A percentile compares a stretch with the other conserved stretches of the same genome.
These are phyloP conservation scores for Candida parachauliodes DNA, from an alignment of 805 yeast genomes.

Conservation along the genomic window DNA sequence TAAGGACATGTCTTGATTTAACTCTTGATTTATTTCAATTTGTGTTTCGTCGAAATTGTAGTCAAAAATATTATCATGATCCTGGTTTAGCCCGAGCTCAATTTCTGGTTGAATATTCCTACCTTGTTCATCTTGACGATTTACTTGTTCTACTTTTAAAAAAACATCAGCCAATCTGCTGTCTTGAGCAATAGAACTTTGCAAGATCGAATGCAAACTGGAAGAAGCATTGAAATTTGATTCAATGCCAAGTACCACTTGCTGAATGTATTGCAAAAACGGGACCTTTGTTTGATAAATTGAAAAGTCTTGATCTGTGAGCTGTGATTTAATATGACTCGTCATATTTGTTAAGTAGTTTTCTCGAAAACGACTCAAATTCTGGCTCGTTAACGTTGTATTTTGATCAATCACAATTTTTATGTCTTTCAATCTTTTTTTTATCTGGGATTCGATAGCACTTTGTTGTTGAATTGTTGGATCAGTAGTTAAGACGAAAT, in stretches of 20 bases:
- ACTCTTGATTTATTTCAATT: background rate
- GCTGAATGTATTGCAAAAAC: background rate
- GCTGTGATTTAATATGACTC: too few relatives aligned
- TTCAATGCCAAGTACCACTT: background rate
- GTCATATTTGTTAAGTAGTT: too few relatives aligned
- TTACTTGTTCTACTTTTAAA: background rate
- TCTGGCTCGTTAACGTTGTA: too few relatives aligned
- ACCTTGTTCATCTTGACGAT: constrained; percentile 2
- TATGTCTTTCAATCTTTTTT: too few relatives aligned
- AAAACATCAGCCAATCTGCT: background rate
- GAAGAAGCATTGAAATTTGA: background rate
- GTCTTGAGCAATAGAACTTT: background rate
- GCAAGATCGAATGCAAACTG: background rate
- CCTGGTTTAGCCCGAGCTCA: background rate
- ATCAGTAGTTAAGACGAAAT: constrained; percentile 7
- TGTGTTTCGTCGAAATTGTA: background rate
- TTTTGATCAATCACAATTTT: background rate
- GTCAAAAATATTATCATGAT: background rate
- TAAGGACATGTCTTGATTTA: too few relatives aligned
- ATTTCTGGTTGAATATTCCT: background rate
- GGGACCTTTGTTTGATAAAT: background rate
- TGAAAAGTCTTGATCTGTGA: background rate
- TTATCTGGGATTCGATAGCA: too few relatives aligned
- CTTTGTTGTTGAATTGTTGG: too few relatives aligned
- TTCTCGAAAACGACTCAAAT: background rate